These are phyloP conservation scores for Micractinium conductrix DNA, from an alignment of 139 green algal species.

Conservation along the genomic window DNA sequence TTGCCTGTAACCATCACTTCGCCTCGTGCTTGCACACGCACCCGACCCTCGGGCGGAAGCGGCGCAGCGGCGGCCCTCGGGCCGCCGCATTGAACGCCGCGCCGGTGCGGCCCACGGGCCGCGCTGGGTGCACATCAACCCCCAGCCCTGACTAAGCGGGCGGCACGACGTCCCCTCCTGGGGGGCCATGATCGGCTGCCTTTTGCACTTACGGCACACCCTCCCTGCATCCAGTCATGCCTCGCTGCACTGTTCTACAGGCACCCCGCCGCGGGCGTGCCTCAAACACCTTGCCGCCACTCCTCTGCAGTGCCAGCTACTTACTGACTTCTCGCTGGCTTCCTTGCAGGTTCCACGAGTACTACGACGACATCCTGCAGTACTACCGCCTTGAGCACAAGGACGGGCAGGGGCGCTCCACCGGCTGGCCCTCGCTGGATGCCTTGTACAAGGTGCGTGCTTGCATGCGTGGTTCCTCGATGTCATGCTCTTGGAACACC, in stretches of 20 bases:
- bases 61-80: too few relatives aligned
- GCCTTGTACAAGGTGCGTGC: conserved; percentile 78
- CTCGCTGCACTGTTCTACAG: too few relatives aligned
- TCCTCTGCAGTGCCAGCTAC: too few relatives aligned
- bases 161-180: neutral
- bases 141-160: conserved; percentile 32
- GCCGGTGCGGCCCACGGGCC: neutral
- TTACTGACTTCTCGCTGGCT: too few relatives aligned
- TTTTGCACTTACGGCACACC: conserved; percentile 38
- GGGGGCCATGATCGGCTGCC: conserved; percentile 25
- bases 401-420: conserved; percentile 67
- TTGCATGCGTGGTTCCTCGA: too few relatives aligned
- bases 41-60: neutral
- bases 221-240: neutral
- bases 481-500: too few relatives aligned
- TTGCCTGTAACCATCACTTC: neutral
- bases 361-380: conserved; percentile 72
- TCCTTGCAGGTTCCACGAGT: conserved; percentile 58
- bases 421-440: conserved; percentile 86
- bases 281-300: too few relatives aligned
- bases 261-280: too few relatives aligned
- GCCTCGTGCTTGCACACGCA: neutral
- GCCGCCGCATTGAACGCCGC: neutral
- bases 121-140: neutral
- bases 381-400: conserved; percentile 61